Percentiles rank a stretch among this genome's conserved stretches.
Conservation (phyloP, 2,329 filamentous ascomycete species). For the Boeremia lycopersici region DNA sequence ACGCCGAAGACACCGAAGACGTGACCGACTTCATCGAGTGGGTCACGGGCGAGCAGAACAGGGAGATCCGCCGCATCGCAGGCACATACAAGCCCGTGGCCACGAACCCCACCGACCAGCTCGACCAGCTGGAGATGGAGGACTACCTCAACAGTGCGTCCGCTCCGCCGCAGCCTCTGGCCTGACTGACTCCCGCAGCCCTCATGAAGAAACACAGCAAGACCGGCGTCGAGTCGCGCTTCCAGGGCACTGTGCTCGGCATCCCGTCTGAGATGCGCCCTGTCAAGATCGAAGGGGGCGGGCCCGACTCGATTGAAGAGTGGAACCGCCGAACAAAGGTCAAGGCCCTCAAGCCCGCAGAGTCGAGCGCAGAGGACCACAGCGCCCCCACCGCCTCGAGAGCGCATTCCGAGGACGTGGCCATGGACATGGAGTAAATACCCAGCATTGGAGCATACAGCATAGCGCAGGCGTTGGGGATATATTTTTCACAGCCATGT, state of each 20-base stretch:
- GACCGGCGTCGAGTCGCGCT: conserved; percentile 83
- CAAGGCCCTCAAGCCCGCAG: conserved; percentile 31
- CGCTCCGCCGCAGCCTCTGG: background rate
- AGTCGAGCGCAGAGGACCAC: conserved; percentile 30
- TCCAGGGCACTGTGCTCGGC: conserved; percentile 82
- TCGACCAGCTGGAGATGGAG: conserved; percentile 51
- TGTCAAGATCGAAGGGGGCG: conserved; percentile 79
- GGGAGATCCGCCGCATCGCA: conserved; percentile 81
- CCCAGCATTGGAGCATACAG: conserved; percentile 15
- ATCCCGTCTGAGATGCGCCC: conserved; percentile 72
- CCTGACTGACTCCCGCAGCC: conserved; percentile 53
- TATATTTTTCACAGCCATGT: background rate
- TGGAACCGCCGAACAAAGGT: conserved; percentile 59
- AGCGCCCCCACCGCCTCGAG: conserved; percentile 24
- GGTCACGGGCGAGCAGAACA: conserved; percentile 75
- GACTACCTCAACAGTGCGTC: conserved; percentile 54
- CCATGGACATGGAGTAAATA: conserved; percentile 35
- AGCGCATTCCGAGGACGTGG: conserved; percentile 30
- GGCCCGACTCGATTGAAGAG: conserved; percentile 68
- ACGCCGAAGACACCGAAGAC: conserved; percentile 77
- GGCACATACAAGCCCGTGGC: conserved; percentile 60
- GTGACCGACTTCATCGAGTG: conserved; percentile 80
- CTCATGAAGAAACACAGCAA: conserved; percentile 94
- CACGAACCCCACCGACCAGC: conserved; percentile 54
- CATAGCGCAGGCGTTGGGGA: conserved; percentile 46